Percentiles rank a stretch among this genome's conserved stretches.
phyloP scores from a whole-genome alignment of 768 basidiomycete species.

The Tulasnella sp. region DNA sequence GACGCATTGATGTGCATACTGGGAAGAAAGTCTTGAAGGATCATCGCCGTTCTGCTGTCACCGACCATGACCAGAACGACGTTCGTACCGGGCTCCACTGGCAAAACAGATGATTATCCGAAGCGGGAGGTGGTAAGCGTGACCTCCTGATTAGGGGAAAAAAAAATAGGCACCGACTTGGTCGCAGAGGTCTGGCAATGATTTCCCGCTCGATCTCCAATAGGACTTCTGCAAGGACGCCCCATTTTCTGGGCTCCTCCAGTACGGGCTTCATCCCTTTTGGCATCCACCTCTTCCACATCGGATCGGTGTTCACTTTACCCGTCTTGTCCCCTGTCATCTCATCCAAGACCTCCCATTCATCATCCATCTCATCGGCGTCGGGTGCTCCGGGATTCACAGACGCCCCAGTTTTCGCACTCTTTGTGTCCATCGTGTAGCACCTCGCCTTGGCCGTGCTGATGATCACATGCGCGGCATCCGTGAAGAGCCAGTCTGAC shows the following conservation, averaged over 20 bases:
- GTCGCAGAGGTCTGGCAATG: constrained; percentile 21
- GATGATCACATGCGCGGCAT: constrained; percentile 82
- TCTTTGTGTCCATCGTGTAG: constrained; percentile 39
- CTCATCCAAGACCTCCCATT: constrained; percentile 62
- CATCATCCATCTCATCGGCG: constrained; percentile 49
- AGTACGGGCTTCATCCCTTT: constrained; percentile 71
- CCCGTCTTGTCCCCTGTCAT: constrained; percentile 32
- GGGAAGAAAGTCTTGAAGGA: constrained; percentile 71
- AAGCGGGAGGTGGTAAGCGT: constrained; percentile 19
- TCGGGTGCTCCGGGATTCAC: constrained; percentile 18
- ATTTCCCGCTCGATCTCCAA: constrained; percentile 87
- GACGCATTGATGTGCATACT: constrained; percentile 39
- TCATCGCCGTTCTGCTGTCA: constrained; percentile 59
- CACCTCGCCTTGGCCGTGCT: constrained; percentile 70
- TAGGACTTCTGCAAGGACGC: constrained; percentile 67
- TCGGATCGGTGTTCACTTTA: background rate
- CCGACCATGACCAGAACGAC: constrained; percentile 81
- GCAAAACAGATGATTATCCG: constrained; percentile 21
- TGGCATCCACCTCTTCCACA: constrained; percentile 46
- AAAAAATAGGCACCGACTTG: constrained; percentile 19
- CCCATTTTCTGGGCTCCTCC: constrained; percentile 95
- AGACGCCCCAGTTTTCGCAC: constrained; percentile 22
- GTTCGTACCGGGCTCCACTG: constrained; percentile 46
- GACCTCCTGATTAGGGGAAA: background rate
- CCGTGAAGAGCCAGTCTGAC: constrained; percentile 85